Evolutionary conservation across 2,329 filamentous ascomycete species (phyloP), one percentile per base, ranked within the genome.

Genomic region (Magnaporthales sp.): DNA sequence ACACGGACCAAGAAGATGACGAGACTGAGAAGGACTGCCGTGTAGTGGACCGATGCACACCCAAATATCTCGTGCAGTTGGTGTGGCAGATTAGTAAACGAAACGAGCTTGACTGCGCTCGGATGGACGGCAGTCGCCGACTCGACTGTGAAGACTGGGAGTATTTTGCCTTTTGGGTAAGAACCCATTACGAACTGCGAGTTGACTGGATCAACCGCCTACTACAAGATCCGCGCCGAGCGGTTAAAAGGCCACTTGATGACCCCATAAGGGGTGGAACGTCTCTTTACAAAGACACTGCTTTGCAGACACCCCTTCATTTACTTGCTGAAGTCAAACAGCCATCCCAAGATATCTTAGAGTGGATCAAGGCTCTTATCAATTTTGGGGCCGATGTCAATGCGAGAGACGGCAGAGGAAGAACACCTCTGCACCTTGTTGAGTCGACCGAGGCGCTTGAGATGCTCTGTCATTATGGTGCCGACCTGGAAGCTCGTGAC

Each of bases 291-390:
- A 56, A 60, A 8, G 64, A 58, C 9, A 26, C 26, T 31, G 26
- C 13, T 19, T 29, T 54, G n/a, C 64, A 66, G 54, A 66, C 64
- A 22, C 51, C 64, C 6, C 54, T 66, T 10, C 64, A 66, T 46
- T 19, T 66, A 10, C 22, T 56, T 58, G 64, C 22, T n/a, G 64
- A 66, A n/a, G 22, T 60, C 22, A 4, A 8, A 3, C 11, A 11
- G 9, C 29, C 24, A 29, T 6, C 19, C 1, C 31, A 13, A 27
- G n/a, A 29, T 11, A 64, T 27, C 3, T 2, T 60, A 4, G 29
- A 5, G 29, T 32, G 29, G 38, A 46, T 66, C n/a, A 24, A 38
- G 31, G 29, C 22, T 46, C 32, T 66, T n/a, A 19, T 66, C 4
- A n/a, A 15, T 7, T 13, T 30, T 29, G 54, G 54, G 15, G 64